Evolutionary conservation across 2,329 filamentous ascomycete genomes (phyloP).

Genomic region (Clathrospora elynae): DNA sequence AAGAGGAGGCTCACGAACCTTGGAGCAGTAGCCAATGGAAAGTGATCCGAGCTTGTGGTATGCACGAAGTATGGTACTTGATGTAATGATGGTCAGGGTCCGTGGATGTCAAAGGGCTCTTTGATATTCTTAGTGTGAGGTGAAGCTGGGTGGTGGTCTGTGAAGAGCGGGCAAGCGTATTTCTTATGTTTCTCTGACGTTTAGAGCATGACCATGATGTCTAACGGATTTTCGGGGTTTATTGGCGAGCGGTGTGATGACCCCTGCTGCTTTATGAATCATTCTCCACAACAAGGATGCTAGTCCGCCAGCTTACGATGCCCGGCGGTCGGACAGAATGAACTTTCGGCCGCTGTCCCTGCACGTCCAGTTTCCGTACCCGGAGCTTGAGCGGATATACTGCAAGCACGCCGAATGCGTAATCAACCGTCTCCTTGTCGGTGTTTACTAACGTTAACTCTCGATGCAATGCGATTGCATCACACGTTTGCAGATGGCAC

Average conservation of each 20-base stretch:
- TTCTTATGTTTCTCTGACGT: conserved; percentile 41
- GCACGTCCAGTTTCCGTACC: conserved; percentile 1
- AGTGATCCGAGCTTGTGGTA: conserved; percentile 39
- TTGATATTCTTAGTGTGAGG: conserved; percentile 10
- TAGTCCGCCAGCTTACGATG: conserved; percentile 8
- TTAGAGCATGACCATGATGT: conserved; percentile 36
- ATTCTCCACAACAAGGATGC: conserved; percentile 31
- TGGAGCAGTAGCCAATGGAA: conserved; percentile 41
- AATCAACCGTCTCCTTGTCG: conserved; percentile 17
- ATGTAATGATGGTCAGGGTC: conserved; percentile 11
- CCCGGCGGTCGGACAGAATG: background rate
- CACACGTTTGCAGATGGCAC: conserved; percentile 9
- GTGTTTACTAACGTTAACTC: conserved; percentile 26
- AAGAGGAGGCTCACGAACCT: conserved; percentile 41
- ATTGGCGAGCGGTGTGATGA: conserved; percentile 35
- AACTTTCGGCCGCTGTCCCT: conserved; percentile 1
- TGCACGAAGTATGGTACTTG: conserved; percentile 11
- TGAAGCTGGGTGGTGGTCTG: conserved; percentile 20
- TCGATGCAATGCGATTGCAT: conserved; percentile 22
- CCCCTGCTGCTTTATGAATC: too few relatives aligned
- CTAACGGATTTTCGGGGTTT: conserved; percentile 36
- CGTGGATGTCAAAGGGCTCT: conserved; percentile 9
- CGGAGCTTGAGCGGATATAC: conserved; percentile 18
- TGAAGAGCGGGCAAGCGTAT: conserved; percentile 29
- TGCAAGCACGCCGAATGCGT: conserved; percentile 1